Percentiles rank a stretch among this genome's conserved stretches.
Conservation (phyloP, 345 rosid species). For the Cardamine resedifolia region DNA sequence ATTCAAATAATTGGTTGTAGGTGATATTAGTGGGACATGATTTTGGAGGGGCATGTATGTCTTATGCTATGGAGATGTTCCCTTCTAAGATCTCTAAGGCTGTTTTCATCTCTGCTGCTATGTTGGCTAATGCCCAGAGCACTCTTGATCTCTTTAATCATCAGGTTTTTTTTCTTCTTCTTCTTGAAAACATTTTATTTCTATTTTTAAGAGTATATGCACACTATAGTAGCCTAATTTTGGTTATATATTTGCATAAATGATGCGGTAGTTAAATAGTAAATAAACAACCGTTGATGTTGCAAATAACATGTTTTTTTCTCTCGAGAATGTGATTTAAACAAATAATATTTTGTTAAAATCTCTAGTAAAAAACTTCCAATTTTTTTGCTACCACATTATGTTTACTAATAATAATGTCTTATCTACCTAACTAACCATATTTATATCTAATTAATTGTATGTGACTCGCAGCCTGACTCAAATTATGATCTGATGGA, state of each 20-base stretch:
- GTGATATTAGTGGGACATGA: constrained; percentile 94
- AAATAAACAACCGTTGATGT: too few species aligned
- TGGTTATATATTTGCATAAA: background rate
- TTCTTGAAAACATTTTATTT: too few species aligned
- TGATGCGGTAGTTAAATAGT: background rate
- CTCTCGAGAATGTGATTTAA: too few species aligned
- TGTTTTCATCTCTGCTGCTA: constrained; percentile 81
- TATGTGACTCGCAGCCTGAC: constrained; percentile 46
- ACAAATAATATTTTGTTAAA: too few species aligned
- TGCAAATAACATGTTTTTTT: background rate
- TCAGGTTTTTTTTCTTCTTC: constrained; percentile 48
- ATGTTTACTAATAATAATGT: background rate
- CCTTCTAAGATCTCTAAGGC: constrained; percentile 77
- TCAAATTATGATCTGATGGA: constrained; percentile 64
- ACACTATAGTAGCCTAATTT: background rate
- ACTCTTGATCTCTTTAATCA: constrained; percentile 73
- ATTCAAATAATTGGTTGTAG: constrained; percentile 39
- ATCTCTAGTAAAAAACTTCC: too few species aligned
- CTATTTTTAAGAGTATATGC: background rate
- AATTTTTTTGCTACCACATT: background rate
- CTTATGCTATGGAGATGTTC: constrained; percentile 86
- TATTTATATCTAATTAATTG: background rate
- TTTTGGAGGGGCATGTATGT: constrained; percentile 91
- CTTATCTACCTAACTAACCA: background rate
- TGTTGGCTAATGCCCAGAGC: constrained; percentile 76